Evolutionary conservation across 148 eudicot species (phyloP), one percentile per base, ranked within the genome.

Genomic region (Cornus florida): DNA sequence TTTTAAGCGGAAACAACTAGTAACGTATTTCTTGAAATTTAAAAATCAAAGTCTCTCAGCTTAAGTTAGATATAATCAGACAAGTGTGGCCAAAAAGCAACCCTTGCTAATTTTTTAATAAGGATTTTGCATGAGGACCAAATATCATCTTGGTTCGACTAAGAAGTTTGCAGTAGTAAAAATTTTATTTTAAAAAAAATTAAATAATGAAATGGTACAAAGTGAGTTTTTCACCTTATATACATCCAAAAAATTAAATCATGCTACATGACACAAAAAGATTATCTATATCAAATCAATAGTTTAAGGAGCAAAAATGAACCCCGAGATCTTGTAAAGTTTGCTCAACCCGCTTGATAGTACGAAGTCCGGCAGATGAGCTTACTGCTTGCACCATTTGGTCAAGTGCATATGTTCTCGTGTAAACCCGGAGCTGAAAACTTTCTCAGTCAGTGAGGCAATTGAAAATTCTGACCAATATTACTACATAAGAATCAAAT

Each of bases 351-450:
- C 98, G 90, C 80, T 96, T 96, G 85, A 94, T 94, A 71, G 97
- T 90, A 83, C 97, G 91, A 77, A 94, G 95, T 79, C 99, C 98
- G 24, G 99, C 98, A 72, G 98, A 86, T 82, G 99, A 84, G 83
- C 91, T 96, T 64, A 86, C 97, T 83, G 97, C 99, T 88, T 96
- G 97, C 78, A 96, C 97, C 99, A 96, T 96, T 91, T 96, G 97
- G 62, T 92, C 99, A 78, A 94, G 90, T 75, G 91, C 99, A 84
- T 91, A 94, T 38, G 99, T 86, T 81, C 99, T 89, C 81, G 91
- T 87, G 82, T 96, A 94, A 33, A 94, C 99, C 48, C 91, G 92
- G 84, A 94, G 82, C 99, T 96, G 94, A 84, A 92, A 87, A 75
- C 20, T 32, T 32, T 74, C 43, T 46, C 31, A 57, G 71, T 85